Evolutionary conservation across 2,329 filamentous ascomycete genomes (phyloP), one percentile per base, ranked within the genome.

Genomic region (Alternaria infectoria): DNA sequence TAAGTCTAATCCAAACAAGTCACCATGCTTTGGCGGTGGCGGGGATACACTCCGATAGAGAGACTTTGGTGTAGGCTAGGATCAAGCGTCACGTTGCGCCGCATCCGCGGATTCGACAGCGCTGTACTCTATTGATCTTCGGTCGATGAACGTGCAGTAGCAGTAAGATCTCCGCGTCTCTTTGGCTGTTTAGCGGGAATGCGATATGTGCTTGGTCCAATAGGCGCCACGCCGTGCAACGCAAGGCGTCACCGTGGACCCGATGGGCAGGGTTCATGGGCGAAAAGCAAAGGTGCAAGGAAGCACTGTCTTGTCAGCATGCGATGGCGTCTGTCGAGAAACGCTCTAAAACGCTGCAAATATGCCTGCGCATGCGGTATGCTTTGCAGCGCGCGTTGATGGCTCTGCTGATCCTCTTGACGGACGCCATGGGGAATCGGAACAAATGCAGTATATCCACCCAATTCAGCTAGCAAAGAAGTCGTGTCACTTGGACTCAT

Each of bases 271-370:
- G 69, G 65, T 57, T 64, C 57, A 43, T 67, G 68, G 75, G 69
- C 70, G 71, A 75, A 62, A 67, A 75, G 71, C 73, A 65, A 63
- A 28, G 57, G 70, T 65, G 74, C 72, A 77, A 77, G 75, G 76
- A 73, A 73, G 67, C 58, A 66, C 59, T 26, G 69, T 73, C 72
- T 69, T 76, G 72, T 75, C 72, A 75, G 72, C 65, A 69, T 73
- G 67, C 61, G 40, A 68, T 69, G 71, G 71, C 72, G 67, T 64
- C 67, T 72, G 66, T 74, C 65, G 71, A 66, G 68, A 65, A 73
- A 76, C 70, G 70, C 64, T 71, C 70, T 72, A 69, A 73, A 72
- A 71, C 71, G 68, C 52, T 62, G 69, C 59, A 63, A 59, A 58
- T 61, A 67, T 66, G 63, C 58, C 64, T 68, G 64, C 66, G 67